These are phyloP conservation scores for Jasminum sambac DNA, from an alignment of 257 asterid genomes.

Conservation along the genomic window DNA sequence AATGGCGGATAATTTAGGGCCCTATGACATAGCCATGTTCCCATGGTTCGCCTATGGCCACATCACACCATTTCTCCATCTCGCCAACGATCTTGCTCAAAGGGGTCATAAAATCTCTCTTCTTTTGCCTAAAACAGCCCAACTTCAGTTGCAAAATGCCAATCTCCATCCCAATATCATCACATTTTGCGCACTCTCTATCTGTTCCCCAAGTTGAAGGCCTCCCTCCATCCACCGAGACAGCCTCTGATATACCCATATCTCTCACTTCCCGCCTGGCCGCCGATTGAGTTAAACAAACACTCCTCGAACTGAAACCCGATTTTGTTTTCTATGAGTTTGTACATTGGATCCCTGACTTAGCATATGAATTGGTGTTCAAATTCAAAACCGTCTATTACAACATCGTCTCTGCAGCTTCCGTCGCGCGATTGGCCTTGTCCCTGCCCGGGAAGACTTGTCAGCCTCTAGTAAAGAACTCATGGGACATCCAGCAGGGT, in stretches of 20 bases:
- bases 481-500: not conserved
- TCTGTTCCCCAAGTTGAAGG: slow-evolving; percentile 9
- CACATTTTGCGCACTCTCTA: not conserved
- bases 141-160: not conserved
- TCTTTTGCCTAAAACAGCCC: not conserved
- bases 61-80: slow-evolving; percentile 4
- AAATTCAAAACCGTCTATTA: not conserved
- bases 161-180: not conserved
- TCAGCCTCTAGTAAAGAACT: not conserved
- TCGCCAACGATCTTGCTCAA: slow-evolving; percentile 7
- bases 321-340: slow-evolving; percentile 44
- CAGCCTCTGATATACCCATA: slow-evolving; percentile 23
- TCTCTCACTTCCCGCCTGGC: not conserved
- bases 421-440: not conserved
- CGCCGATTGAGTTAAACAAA: not conserved
- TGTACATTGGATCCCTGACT: slow-evolving; percentile 23
- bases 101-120: slow-evolving; percentile 6
- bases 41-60: slow-evolving; percentile 3
- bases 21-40: slow-evolving; percentile 16
- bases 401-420: not conserved
- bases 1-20: not conserved
- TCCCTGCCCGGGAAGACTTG: not conserved
- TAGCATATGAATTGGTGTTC: not conserved
- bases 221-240: not conserved
- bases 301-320: not conserved